Evolutionary conservation across 768 basidiomycete species (phyloP), one percentile per base, ranked within the genome.

Genomic region (Agaricus blazei): DNA sequence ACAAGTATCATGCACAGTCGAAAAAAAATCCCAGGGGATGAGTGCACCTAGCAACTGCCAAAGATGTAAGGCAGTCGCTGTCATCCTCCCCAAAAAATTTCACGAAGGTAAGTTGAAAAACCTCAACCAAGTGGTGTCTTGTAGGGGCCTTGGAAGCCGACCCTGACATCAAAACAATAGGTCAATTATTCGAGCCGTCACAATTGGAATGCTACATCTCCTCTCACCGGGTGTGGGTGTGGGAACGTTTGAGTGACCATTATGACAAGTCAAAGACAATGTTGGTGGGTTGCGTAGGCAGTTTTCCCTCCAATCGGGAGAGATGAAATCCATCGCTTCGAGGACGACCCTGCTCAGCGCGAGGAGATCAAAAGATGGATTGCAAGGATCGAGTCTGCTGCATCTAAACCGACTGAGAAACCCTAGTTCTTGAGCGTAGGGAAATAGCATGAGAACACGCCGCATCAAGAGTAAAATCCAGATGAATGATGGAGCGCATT

Each of bases 391-490:
- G 2, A 56, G 4, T 2, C 43, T 14, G 19, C 4, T 9, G 29
- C 23, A 40, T 24, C 48, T 48, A 44, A 56, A 42, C 19, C 23
- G 7, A 9, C 26, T 14, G 7, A 37, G 31, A 12, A 29, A 9
- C 9, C 40, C 41, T 23, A 43, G n/a, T 0, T 24, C 3, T n/a
- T 29, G 40, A 5, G 40, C 48, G 28, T 34, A 27, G 3, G 23
- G 14, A 26, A 41, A n/a, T 2, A 36, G 14, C 6, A 49, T 9
- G 1, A 56, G 27, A 19, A 49, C 7, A 23, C 50, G 40, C 12
- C 54, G 48, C 14, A 56, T 4, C 6, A 56, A 27, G 2, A 56
- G 15, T 23, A 56, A 48, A 9, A 50, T 15, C 54, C 54, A 56
- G 8, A 45, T 36, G 9, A 23, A 45, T 14, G n/a, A 27, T 12